Percentiles rank a stretch among this genome's conserved stretches.
These are phyloP conservation scores for Saccharomycopsis sp. DNA, from an alignment of 805 yeast genomes.

Conservation along the genomic window DNA sequence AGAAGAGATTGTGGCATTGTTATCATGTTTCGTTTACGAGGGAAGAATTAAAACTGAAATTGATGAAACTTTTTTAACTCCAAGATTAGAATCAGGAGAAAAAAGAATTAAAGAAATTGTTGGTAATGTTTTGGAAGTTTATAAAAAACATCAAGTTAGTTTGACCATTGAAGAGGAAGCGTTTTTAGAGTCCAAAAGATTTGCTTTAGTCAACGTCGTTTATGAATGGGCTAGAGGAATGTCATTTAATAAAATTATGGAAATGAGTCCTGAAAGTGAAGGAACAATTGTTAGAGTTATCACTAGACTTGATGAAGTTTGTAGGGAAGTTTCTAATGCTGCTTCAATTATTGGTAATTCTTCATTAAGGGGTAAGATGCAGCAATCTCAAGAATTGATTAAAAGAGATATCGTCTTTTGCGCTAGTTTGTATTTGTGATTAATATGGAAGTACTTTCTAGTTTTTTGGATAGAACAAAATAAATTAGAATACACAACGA, in stretches of 20 bases:
- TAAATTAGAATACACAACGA: neutral
- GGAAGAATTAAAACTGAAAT: conserved; percentile 49
- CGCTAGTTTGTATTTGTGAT: conserved; percentile 79
- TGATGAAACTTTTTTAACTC: conserved; percentile 52
- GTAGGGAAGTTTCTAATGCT: conserved; percentile 90
- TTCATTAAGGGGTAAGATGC: conserved; percentile 79
- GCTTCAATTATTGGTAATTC: conserved; percentile 93
- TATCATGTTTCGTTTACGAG: conserved; percentile 89
- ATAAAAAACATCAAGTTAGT: conserved; percentile 56
- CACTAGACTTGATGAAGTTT: conserved; percentile 86
- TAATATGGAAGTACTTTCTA: too few relatives aligned
- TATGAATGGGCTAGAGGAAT: conserved; percentile 98
- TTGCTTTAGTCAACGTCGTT: conserved; percentile 86
- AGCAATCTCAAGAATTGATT: conserved; percentile 85
- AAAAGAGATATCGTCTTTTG: conserved; percentile 97
- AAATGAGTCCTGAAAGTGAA: conserved; percentile 80
- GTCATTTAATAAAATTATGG: conserved; percentile 86
- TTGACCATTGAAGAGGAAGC: conserved; percentile 78
- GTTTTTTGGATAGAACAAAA: neutral
- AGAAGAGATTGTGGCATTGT: conserved; percentile 90
- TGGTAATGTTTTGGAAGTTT: conserved; percentile 48
- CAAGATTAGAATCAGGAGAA: conserved; percentile 68
- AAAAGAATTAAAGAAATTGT: conserved; percentile 62
- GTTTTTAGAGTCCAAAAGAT: conserved; percentile 73
- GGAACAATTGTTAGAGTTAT: conserved; percentile 96